Percentiles rank a stretch among this genome's conserved stretches.
These are phyloP conservation scores for Saccharomycopsis sp. DNA, from an alignment of 805 yeast genomes.

Conservation along the genomic window DNA sequence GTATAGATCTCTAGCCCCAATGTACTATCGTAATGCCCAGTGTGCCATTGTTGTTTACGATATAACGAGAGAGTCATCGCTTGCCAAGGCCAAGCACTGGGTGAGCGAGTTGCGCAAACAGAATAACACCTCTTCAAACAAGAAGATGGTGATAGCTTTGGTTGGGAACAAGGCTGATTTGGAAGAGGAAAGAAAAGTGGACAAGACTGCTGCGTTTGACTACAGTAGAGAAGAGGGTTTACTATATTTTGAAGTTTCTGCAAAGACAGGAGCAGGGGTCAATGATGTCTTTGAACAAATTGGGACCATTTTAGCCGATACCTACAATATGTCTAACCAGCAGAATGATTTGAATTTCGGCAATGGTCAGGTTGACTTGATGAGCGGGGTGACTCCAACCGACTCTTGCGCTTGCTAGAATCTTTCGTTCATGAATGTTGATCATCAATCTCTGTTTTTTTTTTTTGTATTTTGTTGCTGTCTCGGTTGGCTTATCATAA, in stretches of 20 bases:
- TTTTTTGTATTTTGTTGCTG: too few species aligned
- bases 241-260: slow-evolving; percentile 47
- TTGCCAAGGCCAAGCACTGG: slow-evolving; percentile 67
- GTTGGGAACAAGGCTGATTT: slow-evolving; percentile 77
- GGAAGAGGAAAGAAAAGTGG: slow-evolving; percentile 36
- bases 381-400: background rate
- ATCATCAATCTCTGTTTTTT: too few species aligned
- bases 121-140: slow-evolving; percentile 45
- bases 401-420: slow-evolving; percentile 1
- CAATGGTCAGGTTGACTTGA: background rate
- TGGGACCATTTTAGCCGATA: slow-evolving; percentile 34
- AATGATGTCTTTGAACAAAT: slow-evolving; percentile 39
- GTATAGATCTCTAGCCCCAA: slow-evolving; percentile 68
- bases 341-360: background rate
- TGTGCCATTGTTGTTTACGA: slow-evolving; percentile 76
- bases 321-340: background rate
- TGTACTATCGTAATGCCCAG: slow-evolving; percentile 76
- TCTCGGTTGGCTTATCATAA: too few species aligned
- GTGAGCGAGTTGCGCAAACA: slow-evolving; percentile 53
- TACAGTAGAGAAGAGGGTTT: slow-evolving; percentile 47
- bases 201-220: slow-evolving; percentile 38
- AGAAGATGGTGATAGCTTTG: slow-evolving; percentile 52
- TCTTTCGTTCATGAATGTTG: too few species aligned
- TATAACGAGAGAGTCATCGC: slow-evolving; percentile 55
- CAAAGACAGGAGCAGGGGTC: slow-evolving; percentile 47